phyloP scores from a whole-genome alignment of 345 rosid species.

The Hibiscus mutabilis region DNA sequence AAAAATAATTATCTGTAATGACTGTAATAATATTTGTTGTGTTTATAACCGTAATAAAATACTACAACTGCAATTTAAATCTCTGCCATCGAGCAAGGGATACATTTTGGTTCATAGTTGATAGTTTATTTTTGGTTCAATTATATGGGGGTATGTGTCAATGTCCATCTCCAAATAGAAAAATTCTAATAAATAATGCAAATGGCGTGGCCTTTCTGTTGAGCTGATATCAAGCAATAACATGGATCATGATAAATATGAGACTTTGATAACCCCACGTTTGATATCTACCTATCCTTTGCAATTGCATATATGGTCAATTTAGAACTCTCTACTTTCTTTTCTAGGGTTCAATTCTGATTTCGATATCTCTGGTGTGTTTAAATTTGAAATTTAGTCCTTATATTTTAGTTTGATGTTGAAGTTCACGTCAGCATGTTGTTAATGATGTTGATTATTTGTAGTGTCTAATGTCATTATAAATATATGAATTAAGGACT shows the following conservation, averaged over 20 bases:
- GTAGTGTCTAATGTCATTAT: too few relatives aligned
- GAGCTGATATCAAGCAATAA: neutral
- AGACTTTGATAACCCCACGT: neutral
- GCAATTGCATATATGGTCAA: neutral
- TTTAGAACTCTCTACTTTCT: neutral
- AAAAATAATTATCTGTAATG: too few relatives aligned
- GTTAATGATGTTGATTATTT: too few relatives aligned
- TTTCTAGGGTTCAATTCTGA: too few relatives aligned
- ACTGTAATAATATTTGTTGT: too few relatives aligned
- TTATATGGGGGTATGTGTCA: slow-evolving; percentile 8
- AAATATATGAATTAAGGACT: too few relatives aligned
- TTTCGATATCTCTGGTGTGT: too few relatives aligned
- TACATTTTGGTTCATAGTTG: neutral
- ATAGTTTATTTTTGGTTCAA: slow-evolving; percentile 7
- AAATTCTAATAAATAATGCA: neutral
- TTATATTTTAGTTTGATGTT: too few relatives aligned
- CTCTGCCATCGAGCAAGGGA: too few relatives aligned
- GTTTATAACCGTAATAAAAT: too few relatives aligned
- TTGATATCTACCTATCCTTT: neutral
- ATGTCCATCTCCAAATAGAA: slow-evolving; percentile 2
- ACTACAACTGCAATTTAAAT: too few relatives aligned
- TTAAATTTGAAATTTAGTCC: neutral
- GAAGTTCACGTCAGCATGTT: too few relatives aligned
- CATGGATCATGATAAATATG: neutral
- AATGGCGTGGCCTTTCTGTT: slow-evolving; percentile 5